Evolutionary conservation across 2,329 filamentous ascomycete species (phyloP).

Genomic region (Aspergillus thermomutatus): DNA sequence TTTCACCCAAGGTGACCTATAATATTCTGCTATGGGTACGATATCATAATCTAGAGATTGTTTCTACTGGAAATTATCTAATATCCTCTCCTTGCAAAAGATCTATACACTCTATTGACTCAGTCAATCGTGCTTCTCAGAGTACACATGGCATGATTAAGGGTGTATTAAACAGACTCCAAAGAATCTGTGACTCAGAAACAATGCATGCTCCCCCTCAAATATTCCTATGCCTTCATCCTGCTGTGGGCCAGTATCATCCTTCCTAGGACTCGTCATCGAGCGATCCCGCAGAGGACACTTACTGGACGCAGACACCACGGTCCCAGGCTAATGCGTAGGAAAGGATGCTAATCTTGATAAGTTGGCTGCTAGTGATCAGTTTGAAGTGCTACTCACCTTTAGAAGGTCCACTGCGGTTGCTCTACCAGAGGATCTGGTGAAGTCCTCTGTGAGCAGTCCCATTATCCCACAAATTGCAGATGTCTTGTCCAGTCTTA

Average conservation of each 20-base stretch:
- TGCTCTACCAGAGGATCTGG: not conserved
- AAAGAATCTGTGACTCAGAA: not conserved
- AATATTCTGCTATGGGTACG: not conserved
- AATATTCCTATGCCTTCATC: not conserved
- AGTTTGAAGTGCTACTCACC: slow-evolving; percentile 3
- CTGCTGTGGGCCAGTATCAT: not conserved
- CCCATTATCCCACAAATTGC: slow-evolving; percentile 3
- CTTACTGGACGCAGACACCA: slow-evolving; percentile 9
- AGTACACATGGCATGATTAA: not conserved
- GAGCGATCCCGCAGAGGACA: slow-evolving; percentile 3
- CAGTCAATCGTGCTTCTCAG: not conserved
- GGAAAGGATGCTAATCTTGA: slow-evolving; percentile 6
- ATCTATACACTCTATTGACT: not conserved
- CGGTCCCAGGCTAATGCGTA: slow-evolving; percentile 1
- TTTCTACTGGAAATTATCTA: not conserved
- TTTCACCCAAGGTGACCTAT: not conserved
- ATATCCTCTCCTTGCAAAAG: not conserved
- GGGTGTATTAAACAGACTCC: not conserved
- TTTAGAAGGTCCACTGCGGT: slow-evolving; percentile 8
- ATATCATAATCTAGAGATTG: not conserved
- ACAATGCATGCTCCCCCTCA: not conserved
- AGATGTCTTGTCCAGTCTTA: slow-evolving; percentile 1
- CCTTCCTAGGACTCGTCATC: not conserved
- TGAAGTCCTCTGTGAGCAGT: slow-evolving; percentile 10
- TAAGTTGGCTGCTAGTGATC: not conserved